phyloP scores from a whole-genome alignment of 495 filamentous ascomycete genomes.

The Tricharina praecox region DNA sequence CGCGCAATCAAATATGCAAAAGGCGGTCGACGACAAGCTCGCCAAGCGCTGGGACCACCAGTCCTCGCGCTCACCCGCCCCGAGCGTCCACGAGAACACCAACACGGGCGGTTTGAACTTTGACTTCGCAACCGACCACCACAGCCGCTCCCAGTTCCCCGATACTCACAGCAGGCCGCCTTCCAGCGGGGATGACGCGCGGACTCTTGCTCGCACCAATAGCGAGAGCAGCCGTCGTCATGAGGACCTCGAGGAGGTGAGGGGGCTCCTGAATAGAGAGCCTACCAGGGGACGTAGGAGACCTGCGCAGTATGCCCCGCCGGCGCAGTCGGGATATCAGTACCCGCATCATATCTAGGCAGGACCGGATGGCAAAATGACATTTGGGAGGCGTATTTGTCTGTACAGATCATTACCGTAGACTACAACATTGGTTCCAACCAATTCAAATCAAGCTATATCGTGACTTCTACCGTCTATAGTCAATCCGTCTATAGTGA shows the following conservation, averaged over 20 bases:
- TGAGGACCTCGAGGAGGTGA: conserved; percentile 28
- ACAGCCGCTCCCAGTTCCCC: not conserved
- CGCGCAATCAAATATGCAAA: conserved; percentile 41
- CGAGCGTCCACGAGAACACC: conserved; percentile 12
- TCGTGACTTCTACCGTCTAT: no score
- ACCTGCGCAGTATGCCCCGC: no score
- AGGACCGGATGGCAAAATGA: no score
- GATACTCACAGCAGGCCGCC: not conserved
- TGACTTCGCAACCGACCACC: not conserved
- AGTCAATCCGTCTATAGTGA: no score
- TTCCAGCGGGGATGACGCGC: no score
- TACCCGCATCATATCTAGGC: not conserved
- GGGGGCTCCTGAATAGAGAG: conserved; percentile 28
- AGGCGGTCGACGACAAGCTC: conserved; percentile 44
- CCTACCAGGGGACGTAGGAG: conserved; percentile 28
- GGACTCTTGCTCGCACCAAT: conserved; percentile 10
- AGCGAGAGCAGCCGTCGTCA: conserved; percentile 15
- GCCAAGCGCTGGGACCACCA: conserved; percentile 36
- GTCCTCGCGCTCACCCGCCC: conserved; percentile 5
- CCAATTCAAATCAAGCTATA: no score
- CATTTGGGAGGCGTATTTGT: no score
- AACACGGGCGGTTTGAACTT: not conserved
- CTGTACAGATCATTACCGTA: no score
- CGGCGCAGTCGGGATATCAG: no score
- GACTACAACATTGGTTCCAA: no score